These are phyloP conservation scores for Barnettozyma pratensis DNA, from an alignment of 805 yeast species.

Conservation along the genomic window DNA sequence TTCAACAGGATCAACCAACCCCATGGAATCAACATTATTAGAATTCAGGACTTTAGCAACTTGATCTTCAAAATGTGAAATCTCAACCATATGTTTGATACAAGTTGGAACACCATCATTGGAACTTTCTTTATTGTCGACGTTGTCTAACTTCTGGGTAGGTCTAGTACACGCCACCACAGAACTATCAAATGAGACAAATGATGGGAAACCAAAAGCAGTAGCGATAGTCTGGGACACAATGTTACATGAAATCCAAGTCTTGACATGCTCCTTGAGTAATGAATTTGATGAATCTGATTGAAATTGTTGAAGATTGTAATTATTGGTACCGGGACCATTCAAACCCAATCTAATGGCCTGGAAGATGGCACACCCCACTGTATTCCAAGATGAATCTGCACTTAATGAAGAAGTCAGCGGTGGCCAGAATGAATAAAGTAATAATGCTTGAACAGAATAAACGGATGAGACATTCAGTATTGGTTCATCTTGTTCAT, in stretches of 20 bases:
- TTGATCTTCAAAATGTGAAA: slow-evolving; percentile 83
- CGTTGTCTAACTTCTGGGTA: slow-evolving; percentile 17
- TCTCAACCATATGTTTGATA: slow-evolving; percentile 71
- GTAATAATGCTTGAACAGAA: slow-evolving; percentile 86
- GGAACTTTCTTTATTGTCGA: slow-evolving; percentile 15
- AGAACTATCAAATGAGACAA: slow-evolving; percentile 76
- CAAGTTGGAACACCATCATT: slow-evolving; percentile 22
- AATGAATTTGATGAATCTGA: slow-evolving; percentile 25
- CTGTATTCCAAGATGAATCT: slow-evolving; percentile 92
- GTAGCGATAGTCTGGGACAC: slow-evolving; percentile 89
- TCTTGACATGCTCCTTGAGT: slow-evolving; percentile 72
- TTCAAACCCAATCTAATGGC: slow-evolving; percentile 91
- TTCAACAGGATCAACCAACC: slow-evolving; percentile 62
- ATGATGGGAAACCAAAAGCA: slow-evolving; percentile 92
- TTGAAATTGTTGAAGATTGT: slow-evolving; percentile 37
- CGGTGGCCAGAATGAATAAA: slow-evolving; percentile 95
- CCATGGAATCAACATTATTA: slow-evolving; percentile 60
- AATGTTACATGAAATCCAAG: slow-evolving; percentile 92
- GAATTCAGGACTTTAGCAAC: slow-evolving; percentile 72
- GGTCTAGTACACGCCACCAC: slow-evolving; percentile 50
- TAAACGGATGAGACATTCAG: slow-evolving; percentile 87
- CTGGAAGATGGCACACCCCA: slow-evolving; percentile 88
- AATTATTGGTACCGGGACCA: slow-evolving; percentile 54
- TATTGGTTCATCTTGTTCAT: slow-evolving; percentile 74
- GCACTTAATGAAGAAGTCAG: slow-evolving; percentile 91